Base-by-base conservation (phyloP, 139 green algal species). In the Chlorella vulgaris region DNA sequence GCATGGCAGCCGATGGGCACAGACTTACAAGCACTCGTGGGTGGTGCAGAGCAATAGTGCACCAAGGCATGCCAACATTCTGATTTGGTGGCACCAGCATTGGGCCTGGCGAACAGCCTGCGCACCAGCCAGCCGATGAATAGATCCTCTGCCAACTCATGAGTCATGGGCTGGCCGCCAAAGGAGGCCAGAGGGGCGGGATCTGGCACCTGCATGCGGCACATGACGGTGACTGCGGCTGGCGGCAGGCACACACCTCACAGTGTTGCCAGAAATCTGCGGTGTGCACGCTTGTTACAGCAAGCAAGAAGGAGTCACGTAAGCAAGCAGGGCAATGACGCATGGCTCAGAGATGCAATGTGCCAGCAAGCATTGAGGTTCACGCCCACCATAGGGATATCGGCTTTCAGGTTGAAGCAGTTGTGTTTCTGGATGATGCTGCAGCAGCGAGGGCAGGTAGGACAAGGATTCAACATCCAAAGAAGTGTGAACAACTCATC, bases 341-440 rank as follows among this genome's bases (percentile, higher is more conserved):
- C n/a, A n/a, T n/a, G n/a, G n/a, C n/a, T n/a, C n/a, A n/a, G n/a
- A n/a, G n/a, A n/a, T n/a, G n/a, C n/a, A n/a, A n/a, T n/a, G n/a
- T n/a, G n/a, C n/a, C n/a, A n/a, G n/a, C n/a, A n/a, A n/a, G n/a
- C n/a, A n/a, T n/a, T n/a, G n/a, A n/a, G n/a, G n/a, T n/a, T n/a
- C n/a, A n/a, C n/a, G n/a, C 62, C 2, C 69, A 76, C 70, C 70
- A 78, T 78, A 21, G 47, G 70, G 3, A 65, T 66, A 7, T 50
- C 47, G 7, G 70, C 50, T 0, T n/a, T 78, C 69, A 96, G 84
- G 0, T 86, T 81, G 22, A 97, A 86, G 88, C 96, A 99, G 91
- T 98, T 98, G 91, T 99, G 90, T 80, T 94, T 94, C 84, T 99
- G 94, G 31, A 99, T 88, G 76, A 99, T 96, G 89, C 55, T 55